Evolutionary conservation across 495 filamentous ascomycete genomes (phyloP), one percentile per base, ranked within the genome.

Genomic region (Hypoxylon lenormandii): DNA sequence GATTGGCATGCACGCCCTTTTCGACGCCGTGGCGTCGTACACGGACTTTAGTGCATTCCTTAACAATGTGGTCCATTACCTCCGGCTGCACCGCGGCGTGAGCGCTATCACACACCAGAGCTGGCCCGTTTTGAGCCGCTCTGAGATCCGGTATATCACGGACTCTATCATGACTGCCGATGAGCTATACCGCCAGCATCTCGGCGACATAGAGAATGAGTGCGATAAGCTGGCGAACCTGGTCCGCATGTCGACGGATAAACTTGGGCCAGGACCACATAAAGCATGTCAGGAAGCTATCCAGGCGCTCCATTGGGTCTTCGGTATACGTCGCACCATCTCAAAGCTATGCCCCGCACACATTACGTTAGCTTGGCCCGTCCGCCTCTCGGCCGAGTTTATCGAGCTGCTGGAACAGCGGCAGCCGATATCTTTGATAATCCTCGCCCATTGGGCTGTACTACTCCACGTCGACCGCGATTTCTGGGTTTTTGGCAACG

Each of bases 1-100:
- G 10, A 48, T 86, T 0, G 84, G 82, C 0, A 52, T 83, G 8
- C 81, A 85, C 37, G 70, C 79, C 23, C 79, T 88, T 30, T 83
- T 75, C 72, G 81, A 87, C 45, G 72, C 73, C 11, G 62, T 81
- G 13, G 60, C 69, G 0, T 57, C 70, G 28, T 63, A 70, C 5
- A 37, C 72, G 0, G 72, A 80, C 47, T 82, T 82, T 18, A 56
- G 65, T 0, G 42, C 46, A 0, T 80, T 82, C 18, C 71, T 86
- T 0, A 78, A 80, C 22, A 72, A 76, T 0, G 79, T 83, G 49
- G 42, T 80, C 0, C 75, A 77, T 3, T 84, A 76, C 18, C 21
- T 86, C 22, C 68, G 66, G 5, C 71, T 88, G 0, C 77, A 84
- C 56, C 78, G 74, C 13, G 84, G 85, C 5, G 76, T 87, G 1